A percentile compares a stretch with the other conserved stretches of the same genome.
These are phyloP conservation scores for Kuraishia borneana DNA, from an alignment of 805 yeast species.

Conservation along the genomic window DNA sequence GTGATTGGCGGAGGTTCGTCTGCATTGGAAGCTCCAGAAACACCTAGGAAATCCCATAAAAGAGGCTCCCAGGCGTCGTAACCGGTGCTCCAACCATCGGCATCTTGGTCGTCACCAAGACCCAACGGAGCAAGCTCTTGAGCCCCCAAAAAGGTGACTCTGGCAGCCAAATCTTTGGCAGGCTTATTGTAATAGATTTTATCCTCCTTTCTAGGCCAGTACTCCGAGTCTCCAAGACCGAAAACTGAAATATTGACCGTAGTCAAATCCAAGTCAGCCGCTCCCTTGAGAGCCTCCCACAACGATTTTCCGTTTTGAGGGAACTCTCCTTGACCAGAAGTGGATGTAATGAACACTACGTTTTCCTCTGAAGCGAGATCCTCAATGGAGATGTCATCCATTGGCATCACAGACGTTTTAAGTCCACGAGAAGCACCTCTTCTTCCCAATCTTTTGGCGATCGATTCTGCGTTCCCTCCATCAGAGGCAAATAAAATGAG, in stretches of 20 bases:
- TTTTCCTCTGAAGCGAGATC: conserved; percentile 64
- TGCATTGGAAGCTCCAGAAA: conserved; percentile 66
- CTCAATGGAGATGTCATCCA: conserved; percentile 65
- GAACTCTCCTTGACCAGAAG: conserved; percentile 83
- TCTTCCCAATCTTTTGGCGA: conserved; percentile 69
- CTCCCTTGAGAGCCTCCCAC: conserved; percentile 59
- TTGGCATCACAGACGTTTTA: conserved; percentile 50
- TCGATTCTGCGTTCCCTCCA: conserved; percentile 77
- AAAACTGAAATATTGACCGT: conserved; percentile 49
- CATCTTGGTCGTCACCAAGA: conserved; percentile 94
- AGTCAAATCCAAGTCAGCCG: conserved; percentile 56
- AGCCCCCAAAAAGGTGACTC: conserved; percentile 63
- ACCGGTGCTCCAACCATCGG: conserved; percentile 92
- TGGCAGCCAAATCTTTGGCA: conserved; percentile 56
- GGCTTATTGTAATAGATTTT: conserved; percentile 92
- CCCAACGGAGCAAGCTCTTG: conserved; percentile 66
- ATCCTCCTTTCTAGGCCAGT: conserved; percentile 98
- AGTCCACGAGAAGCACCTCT: conserved; percentile 76
- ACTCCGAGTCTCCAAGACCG: conserved; percentile 73
- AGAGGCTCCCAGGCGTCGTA: conserved; percentile 77
- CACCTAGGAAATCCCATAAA: conserved; percentile 85
- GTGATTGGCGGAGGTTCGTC: conserved; percentile 89
- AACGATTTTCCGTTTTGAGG: conserved; percentile 72
- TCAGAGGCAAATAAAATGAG: conserved; percentile 84
- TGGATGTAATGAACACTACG: conserved; percentile 58